Conservation (phyloP, 140 eudicot genomes). For the Oenanthe javanica region DNA sequence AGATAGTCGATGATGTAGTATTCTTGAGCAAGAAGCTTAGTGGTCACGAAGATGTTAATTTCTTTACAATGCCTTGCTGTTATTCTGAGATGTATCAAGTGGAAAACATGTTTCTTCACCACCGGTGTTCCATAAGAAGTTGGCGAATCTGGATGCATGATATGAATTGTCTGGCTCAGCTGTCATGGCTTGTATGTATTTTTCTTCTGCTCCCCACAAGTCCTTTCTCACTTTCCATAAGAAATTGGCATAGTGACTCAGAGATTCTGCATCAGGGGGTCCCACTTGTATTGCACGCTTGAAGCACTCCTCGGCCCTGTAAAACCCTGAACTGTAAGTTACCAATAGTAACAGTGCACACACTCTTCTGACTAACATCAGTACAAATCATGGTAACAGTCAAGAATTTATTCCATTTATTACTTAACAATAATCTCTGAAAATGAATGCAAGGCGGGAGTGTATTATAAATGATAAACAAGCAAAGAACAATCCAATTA, state of each 20-base stretch:
- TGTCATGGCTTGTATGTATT: conserved; percentile 59
- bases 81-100: conserved; percentile 20
- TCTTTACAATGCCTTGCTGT: conserved; percentile 5
- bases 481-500: neutral
- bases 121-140: conserved; percentile 85
- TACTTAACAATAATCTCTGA: neutral
- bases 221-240: conserved; percentile 73
- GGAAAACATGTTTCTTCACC: conserved; percentile 92
- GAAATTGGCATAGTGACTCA: conserved; percentile 67
- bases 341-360: neutral
- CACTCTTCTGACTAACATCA: neutral
- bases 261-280: conserved; percentile 82
- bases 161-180: conserved; percentile 64
- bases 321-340: neutral
- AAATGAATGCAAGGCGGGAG: neutral
- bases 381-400: neutral
- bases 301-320: conserved; percentile 91
- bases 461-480: neutral
- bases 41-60: neutral
- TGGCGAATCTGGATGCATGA: conserved; percentile 60
- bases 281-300: conserved; percentile 61
- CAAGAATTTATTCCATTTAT: neutral
- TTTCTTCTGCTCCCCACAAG: conserved; percentile 91
- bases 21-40: neutral
- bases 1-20: neutral